Evolutionary conservation across 2,329 filamentous ascomycete genomes (phyloP).

Genomic region (Helotiales sp.): DNA sequence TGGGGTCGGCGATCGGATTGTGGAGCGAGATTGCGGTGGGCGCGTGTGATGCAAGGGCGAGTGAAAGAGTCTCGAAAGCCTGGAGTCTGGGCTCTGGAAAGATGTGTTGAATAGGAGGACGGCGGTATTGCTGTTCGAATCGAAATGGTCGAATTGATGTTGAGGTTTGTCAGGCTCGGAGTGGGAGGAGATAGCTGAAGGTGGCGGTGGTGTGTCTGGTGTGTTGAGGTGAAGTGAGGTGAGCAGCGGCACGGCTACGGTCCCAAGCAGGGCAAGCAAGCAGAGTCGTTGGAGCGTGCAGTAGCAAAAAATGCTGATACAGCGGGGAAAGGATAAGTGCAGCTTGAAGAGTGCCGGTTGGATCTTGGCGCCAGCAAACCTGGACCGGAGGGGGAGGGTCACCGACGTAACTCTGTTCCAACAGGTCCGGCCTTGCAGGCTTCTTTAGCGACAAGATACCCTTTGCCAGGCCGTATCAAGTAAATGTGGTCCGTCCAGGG

Average conservation of each 20-base stretch:
- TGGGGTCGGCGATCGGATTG: constrained; percentile 32
- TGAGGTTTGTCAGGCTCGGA: constrained; percentile 1
- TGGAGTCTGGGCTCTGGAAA: background rate
- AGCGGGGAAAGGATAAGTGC: constrained; percentile 12
- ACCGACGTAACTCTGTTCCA: background rate
- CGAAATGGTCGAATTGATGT: constrained; percentile 8
- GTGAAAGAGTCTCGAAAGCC: constrained; percentile 4
- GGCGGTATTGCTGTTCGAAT: background rate
- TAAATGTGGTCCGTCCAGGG: background rate
- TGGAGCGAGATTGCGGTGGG: constrained; percentile 36
- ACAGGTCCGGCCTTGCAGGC: too few relatives aligned
- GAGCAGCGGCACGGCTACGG: constrained; percentile 15
- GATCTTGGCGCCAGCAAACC: background rate
- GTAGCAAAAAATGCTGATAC: constrained; percentile 13
- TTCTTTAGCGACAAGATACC: constrained; percentile 1
- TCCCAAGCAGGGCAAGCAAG: constrained; percentile 4
- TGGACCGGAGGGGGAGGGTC: background rate
- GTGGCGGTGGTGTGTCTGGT: too few relatives aligned
- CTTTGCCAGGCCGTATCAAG: constrained; percentile 8
- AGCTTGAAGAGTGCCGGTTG: background rate
- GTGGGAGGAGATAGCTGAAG: background rate
- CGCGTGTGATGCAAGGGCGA: constrained; percentile 30
- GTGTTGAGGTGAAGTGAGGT: background rate
- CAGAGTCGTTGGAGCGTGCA: constrained; percentile 8
- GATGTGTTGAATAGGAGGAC: constrained; percentile 1